A percentile compares a stretch with the other conserved stretches of the same genome.
These are phyloP conservation scores for Cladosporium sp. DNA, from an alignment of 2,329 filamentous ascomycete genomes.

Conservation along the genomic window DNA sequence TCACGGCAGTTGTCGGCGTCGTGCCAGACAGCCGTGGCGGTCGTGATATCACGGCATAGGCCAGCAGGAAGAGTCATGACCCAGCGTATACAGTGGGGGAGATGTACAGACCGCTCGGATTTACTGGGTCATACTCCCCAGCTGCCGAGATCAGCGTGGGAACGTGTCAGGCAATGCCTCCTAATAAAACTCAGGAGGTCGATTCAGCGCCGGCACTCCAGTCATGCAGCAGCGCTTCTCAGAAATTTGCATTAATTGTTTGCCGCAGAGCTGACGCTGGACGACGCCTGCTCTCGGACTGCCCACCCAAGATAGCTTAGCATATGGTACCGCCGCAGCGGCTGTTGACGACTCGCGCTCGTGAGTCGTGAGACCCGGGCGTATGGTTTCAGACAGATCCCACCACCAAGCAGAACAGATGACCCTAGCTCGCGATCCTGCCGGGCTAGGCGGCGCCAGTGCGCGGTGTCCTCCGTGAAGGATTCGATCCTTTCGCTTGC, in stretches of 20 bases:
- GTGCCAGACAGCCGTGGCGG: background rate
- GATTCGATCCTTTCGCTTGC: constrained; percentile 12
- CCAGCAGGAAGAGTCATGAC: background rate
- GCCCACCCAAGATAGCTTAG: background rate
- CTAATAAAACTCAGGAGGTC: too few relatives aligned
- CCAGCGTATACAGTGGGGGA: background rate
- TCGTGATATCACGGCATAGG: background rate
- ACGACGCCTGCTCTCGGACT: background rate
- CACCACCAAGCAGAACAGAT: constrained; percentile 7
- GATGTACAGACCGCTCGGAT: background rate
- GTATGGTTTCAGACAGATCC: constrained; percentile 13
- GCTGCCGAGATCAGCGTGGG: background rate
- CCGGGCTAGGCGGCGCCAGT: background rate
- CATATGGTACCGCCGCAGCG: background rate
- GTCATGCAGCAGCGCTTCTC: too few relatives aligned
- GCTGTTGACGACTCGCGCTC: background rate
- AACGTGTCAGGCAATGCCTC: too few relatives aligned
- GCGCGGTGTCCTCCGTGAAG: constrained; percentile 11
- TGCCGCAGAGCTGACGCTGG: background rate
- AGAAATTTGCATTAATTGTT: too few relatives aligned
- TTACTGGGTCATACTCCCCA: background rate
- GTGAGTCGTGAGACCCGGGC: constrained; percentile 3
- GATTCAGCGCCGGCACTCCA: too few relatives aligned
- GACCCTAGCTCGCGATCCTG: constrained; percentile 12
- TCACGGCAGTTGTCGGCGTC: too few relatives aligned